phyloP scores from a whole-genome alignment of 176 grass and related monocot genomes.

The Saccharum spontaneum region DNA sequence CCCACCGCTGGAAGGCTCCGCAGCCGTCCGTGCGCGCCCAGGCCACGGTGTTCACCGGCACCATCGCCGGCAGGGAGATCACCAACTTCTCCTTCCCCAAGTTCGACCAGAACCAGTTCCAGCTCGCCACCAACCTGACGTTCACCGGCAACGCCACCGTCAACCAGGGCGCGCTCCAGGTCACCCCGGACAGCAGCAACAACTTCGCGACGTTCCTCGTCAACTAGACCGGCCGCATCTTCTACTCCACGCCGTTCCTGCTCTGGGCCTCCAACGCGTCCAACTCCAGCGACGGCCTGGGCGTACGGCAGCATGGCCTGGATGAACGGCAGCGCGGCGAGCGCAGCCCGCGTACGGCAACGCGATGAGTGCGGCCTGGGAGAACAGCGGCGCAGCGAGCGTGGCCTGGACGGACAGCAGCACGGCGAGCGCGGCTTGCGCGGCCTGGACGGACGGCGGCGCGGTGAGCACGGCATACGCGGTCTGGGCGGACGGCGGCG shows the following conservation, averaged over 20 bases:
- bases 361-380: too few species aligned
- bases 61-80: slow-evolving; percentile 18
- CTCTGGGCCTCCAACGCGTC: slow-evolving; percentile 45
- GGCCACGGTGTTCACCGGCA: slow-evolving; percentile 8
- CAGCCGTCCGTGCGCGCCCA: slow-evolving; percentile 6
- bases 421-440: too few species aligned
- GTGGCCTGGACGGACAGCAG: too few species aligned
- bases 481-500: too few species aligned
- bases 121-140: slow-evolving; percentile 21
- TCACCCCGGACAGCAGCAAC: slow-evolving; percentile 58
- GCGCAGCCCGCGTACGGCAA: too few species aligned
- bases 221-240: slow-evolving; percentile 57
- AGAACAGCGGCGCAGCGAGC: too few species aligned
- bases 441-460: too few species aligned
- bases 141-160: slow-evolving; percentile 9
- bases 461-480: too few species aligned
- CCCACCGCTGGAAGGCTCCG: too few species aligned
- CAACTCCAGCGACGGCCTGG: neutral
- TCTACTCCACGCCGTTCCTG: slow-evolving; percentile 33
- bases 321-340: too few species aligned
- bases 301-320: too few species aligned
- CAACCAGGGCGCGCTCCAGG: slow-evolving; percentile 50
- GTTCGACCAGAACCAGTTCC: neutral
- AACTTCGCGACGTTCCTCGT: neutral
- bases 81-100: slow-evolving; percentile 41